Evolutionary conservation across 805 yeast species (phyloP).

Genomic region (fission yeast (Schizosaccharomyces pombe)): DNA sequence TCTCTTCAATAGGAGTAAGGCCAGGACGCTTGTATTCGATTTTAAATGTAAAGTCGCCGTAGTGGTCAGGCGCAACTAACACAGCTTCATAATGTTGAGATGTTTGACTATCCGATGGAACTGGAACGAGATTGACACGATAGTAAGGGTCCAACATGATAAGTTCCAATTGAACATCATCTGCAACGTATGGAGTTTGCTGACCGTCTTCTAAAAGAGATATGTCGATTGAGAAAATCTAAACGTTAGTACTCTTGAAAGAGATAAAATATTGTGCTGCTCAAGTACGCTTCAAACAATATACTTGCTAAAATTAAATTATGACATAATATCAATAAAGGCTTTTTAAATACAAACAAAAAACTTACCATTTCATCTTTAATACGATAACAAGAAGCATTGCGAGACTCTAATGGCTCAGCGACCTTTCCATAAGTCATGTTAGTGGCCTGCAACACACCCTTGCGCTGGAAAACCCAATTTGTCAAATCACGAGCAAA

Average conservation of each 20-base stretch:
- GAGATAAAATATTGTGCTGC: too few species aligned
- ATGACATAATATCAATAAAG: neutral
- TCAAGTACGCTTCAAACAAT: neutral
- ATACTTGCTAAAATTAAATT: neutral
- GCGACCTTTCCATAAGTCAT: neutral
- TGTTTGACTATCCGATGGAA: conserved; percentile 15
- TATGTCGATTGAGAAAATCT: conserved; percentile 24
- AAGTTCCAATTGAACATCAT: conserved; percentile 60
- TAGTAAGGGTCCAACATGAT: conserved; percentile 89
- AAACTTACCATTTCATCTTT: conserved; percentile 34
- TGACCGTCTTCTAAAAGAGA: conserved; percentile 24
- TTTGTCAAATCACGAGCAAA: conserved; percentile 25
- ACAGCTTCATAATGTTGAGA: conserved; percentile 21
- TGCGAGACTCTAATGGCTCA: conserved; percentile 5
- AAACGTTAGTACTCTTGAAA: too few species aligned
- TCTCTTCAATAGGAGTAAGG: conserved; percentile 37
- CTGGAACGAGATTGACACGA: conserved; percentile 26
- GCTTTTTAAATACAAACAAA: too few species aligned
- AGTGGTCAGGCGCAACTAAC: conserved; percentile 77
- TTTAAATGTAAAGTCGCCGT: conserved; percentile 80
- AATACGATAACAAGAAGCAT: conserved; percentile 34
- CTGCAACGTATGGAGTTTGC: conserved; percentile 46
- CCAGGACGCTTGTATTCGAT: conserved; percentile 65
- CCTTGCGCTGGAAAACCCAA: conserved; percentile 57
- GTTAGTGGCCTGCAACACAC: conserved; percentile 17